Percentiles rank a stretch among this genome's conserved stretches.
These are phyloP conservation scores for Trichoderma sp. DNA, from an alignment of 2,329 filamentous ascomycete species.

Conservation along the genomic window DNA sequence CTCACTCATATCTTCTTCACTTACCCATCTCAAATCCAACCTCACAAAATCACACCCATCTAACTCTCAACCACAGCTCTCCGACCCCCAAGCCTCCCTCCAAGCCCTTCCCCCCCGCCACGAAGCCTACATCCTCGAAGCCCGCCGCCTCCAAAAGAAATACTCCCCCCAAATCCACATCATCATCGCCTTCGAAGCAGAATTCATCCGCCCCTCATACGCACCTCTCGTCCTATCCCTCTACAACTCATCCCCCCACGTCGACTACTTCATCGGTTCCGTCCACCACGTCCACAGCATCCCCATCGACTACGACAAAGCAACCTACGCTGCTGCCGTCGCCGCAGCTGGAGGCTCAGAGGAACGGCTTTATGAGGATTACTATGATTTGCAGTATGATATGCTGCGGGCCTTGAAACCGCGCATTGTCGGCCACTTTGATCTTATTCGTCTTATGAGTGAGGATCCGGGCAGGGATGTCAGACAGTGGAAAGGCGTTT, in stretches of 20 bases:
- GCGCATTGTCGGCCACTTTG: constrained; percentile 86
- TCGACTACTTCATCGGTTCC: constrained; percentile 92
- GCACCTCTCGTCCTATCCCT: constrained; percentile 59
- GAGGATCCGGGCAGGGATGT: constrained; percentile 63
- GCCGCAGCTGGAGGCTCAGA: constrained; percentile 51
- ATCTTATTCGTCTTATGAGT: constrained; percentile 81
- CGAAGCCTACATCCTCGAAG: constrained; percentile 72
- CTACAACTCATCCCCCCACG: constrained; percentile 57
- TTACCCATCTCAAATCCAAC: background rate
- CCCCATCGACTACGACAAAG: constrained; percentile 82
- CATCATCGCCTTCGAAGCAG: constrained; percentile 86
- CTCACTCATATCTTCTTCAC: background rate
- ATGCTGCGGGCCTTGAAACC: constrained; percentile 75
- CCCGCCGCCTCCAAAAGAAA: constrained; percentile 64
- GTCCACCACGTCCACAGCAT: constrained; percentile 84
- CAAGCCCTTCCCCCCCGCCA: constrained; percentile 54
- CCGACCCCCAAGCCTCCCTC: constrained; percentile 46
- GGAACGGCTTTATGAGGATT: constrained; percentile 72
- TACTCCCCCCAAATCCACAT: constrained; percentile 73
- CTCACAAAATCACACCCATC: background rate
- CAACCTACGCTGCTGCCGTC: constrained; percentile 57
- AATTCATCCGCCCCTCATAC: constrained; percentile 78
- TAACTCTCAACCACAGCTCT: constrained; percentile 29
- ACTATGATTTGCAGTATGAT: constrained; percentile 81
- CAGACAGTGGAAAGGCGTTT: constrained; percentile 59